Evolutionary conservation across 139 green algal species (phyloP).

Genomic region (Desmodesmus armatus): DNA sequence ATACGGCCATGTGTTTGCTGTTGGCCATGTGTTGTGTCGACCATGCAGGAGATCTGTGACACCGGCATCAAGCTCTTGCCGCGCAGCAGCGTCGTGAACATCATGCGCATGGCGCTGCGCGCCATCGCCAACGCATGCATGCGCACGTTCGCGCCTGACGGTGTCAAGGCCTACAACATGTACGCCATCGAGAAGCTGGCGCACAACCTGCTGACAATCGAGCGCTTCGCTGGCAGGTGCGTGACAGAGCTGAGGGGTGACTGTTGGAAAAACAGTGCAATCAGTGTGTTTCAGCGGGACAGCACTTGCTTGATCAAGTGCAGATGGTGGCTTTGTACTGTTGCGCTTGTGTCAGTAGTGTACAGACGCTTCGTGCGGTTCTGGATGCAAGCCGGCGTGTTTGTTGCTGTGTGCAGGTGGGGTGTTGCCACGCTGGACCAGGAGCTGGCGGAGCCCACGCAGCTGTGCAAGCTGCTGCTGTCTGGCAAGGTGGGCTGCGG

Average conservation of each 20-base stretch:
- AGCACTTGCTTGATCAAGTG: neutral
- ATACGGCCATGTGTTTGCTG: neutral
- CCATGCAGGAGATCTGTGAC: constrained; percentile 58
- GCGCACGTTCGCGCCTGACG: constrained; percentile 54
- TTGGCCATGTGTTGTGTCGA: neutral
- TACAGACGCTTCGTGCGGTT: too few species aligned
- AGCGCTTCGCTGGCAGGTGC: constrained; percentile 46
- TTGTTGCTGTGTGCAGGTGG: constrained; percentile 31
- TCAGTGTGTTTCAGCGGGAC: neutral
- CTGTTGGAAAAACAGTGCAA: too few species aligned
- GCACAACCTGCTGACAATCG: constrained; percentile 61
- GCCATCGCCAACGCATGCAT: constrained; percentile 61
- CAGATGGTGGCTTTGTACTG: neutral
- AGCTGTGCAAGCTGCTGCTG: constrained; percentile 66
- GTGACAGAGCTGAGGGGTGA: neutral
- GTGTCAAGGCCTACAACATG: constrained; percentile 72
- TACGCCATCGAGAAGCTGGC: constrained; percentile 72
- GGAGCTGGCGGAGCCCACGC: constrained; percentile 61
- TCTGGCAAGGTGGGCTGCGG: constrained; percentile 40
- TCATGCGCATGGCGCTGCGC: constrained; percentile 55
- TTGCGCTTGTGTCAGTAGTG: neutral
- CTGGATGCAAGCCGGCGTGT: neutral
- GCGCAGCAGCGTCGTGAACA: constrained; percentile 45
- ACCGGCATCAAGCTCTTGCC: constrained; percentile 53
- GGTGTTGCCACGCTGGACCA: constrained; percentile 31